Evolutionary conservation across 306 rosid species (phyloP).

Genomic region (Pyrus bretschneideri): DNA sequence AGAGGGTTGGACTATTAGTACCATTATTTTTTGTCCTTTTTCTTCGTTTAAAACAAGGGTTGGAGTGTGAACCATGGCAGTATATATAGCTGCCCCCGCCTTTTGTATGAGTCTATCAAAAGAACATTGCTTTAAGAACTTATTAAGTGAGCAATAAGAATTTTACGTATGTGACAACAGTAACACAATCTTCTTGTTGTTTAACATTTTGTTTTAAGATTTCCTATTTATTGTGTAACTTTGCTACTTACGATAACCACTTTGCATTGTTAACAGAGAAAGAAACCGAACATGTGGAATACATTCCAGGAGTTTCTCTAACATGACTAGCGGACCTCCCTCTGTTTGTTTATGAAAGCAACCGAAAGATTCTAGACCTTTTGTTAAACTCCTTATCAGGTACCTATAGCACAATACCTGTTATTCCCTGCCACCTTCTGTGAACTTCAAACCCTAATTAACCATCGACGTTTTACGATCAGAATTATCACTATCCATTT

Average conservation of each 20-base stretch:
- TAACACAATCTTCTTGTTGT: too few species aligned
- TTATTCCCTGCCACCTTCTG: conserved; percentile 28
- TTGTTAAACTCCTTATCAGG: neutral
- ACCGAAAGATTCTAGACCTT: too few species aligned
- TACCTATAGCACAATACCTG: conserved; percentile 30
- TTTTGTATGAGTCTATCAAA: too few species aligned
- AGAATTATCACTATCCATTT: conserved; percentile 22
- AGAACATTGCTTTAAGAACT: too few species aligned
- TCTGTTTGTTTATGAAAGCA: neutral
- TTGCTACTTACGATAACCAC: neutral
- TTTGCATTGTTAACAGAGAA: neutral
- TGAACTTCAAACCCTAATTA: conserved; percentile 38
- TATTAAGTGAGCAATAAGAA: too few species aligned
- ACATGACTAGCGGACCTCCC: neutral
- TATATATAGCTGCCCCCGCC: too few species aligned
- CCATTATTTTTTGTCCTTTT: too few species aligned
- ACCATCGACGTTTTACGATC: conserved; percentile 25
- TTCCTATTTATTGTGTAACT: neutral
- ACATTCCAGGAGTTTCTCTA: neutral
- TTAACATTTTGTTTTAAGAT: neutral
- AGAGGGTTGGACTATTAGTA: too few species aligned
- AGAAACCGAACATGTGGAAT: neutral
- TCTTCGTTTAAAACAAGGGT: too few species aligned
- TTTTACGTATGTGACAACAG: too few species aligned
- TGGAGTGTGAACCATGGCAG: too few species aligned